These are phyloP conservation scores for Bipolaris bicolor DNA, from an alignment of 2,329 filamentous ascomycete species.

Conservation along the genomic window DNA sequence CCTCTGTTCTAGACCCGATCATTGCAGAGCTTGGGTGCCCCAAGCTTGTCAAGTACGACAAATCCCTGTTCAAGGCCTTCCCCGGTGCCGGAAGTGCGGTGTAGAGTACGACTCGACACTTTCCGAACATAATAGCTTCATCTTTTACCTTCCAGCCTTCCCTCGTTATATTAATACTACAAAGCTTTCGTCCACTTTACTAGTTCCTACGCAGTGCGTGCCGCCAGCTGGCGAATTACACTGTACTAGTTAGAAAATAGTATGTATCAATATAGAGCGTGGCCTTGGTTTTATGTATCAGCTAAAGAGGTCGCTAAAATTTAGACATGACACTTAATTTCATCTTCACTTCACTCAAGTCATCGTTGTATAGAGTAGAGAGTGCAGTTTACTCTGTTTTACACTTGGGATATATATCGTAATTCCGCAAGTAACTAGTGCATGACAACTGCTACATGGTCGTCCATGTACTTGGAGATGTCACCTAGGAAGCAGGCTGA, in stretches of 20 bases:
- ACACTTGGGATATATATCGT: no score
- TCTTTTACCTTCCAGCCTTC: background rate
- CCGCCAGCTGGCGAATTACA: no score
- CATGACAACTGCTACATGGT: conserved; percentile 30
- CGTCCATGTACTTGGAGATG: conserved; percentile 51
- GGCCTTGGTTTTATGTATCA: no score
- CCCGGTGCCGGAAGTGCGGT: conserved; percentile 17
- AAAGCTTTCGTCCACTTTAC: no score
- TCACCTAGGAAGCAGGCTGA: conserved; percentile 65
- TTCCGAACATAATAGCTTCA: background rate
- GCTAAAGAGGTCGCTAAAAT: no score
- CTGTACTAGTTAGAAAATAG: no score
- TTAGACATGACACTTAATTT: no score
- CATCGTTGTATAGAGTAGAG: no score
- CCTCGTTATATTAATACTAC: background rate
- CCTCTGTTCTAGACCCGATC: conserved; percentile 22
- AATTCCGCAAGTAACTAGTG: conserved; percentile 4
- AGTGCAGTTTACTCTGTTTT: no score
- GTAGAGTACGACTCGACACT: conserved; percentile 1
- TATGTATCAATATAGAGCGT: no score
- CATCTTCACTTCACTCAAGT: no score
- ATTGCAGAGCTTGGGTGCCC: conserved; percentile 20
- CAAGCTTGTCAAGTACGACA: conserved; percentile 23
- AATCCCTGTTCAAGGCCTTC: conserved; percentile 21
- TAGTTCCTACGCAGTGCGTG: no score